A percentile compares a stretch with the other conserved stretches of the same genome.
These are phyloP conservation scores for Lathyrus sativus DNA, from an alignment of 306 rosid species.

Conservation along the genomic window DNA sequence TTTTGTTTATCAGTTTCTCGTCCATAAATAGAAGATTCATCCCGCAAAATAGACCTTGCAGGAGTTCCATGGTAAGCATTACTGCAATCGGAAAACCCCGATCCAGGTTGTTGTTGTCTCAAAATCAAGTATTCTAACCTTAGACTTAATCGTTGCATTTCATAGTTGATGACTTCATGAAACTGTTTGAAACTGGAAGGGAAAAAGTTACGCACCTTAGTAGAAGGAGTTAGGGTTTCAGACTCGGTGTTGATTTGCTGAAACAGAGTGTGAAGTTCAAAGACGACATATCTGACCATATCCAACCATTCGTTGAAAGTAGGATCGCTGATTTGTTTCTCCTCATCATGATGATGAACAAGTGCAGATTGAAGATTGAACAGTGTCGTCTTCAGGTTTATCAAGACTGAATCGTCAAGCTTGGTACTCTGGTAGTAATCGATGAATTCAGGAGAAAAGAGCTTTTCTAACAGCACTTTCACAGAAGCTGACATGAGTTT, in stretches of 20 bases:
- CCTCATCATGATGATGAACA: not conserved
- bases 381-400: not conserved
- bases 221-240: no score
- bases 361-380: not conserved
- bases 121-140: constrained; percentile 11
- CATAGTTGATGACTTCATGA: not conserved
- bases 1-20: constrained; percentile 31
- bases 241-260: not conserved
- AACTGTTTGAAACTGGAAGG: no score
- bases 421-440: not conserved
- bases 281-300: not conserved
- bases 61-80: no score
- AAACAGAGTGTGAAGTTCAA: not conserved
- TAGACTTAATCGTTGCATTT: constrained; percentile 13
- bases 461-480: not conserved
- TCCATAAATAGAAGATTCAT: constrained; percentile 42
- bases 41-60: not conserved
- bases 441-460: not conserved
- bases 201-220: no score
- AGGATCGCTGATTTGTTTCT: not conserved
- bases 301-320: not conserved
- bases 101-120: no score
- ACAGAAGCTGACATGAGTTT: not conserved
- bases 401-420: not conserved
- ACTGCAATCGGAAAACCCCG: no score